Base-by-base conservation (phyloP, 2,329 filamentous ascomycete genomes). In the Boeremia exigua region DNA sequence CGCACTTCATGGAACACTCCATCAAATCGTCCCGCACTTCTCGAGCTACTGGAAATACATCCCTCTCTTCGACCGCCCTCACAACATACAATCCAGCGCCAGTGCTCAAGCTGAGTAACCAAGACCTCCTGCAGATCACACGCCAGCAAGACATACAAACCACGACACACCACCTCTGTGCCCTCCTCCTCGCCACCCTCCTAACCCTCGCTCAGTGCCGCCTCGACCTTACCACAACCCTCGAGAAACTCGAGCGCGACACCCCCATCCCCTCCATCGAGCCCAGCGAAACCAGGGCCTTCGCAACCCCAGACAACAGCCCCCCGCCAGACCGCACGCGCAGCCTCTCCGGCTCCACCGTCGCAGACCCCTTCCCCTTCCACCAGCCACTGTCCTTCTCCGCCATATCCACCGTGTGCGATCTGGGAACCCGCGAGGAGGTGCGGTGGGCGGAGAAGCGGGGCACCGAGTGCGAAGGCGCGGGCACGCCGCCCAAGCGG, bases 291-390 rank as follows among this genome's bases (percentile, higher is more conserved):
- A 6, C 0, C n/a, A 28, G 6, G 15, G 33, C 15, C 30, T 17
- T 23, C 11, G 30, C 44, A 12, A 30, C 30, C 6, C 9, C 14
- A 3, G 30, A 48, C 6, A 23, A n/a, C 10, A 33, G 17, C n/a
- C 28, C 39, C 4, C n/a, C 11, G 1, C 28, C n/a, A 10, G 33
- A 45, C 11, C 45, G 51, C 3, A 15, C 15, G 6, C 51, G 51
- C 19, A 54, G 51, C 28, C 29, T 54, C 11, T 54, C 51, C 8
- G 51, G 51, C 3, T 54, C 51, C 8, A 54, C 51, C 2, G 45
- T 54, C 2, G 51, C 45, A 11, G 51, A 54, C 4, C 0, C 23
- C 0, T 19, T 10, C 8, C 9, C 51, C 8, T 32, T 33, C 1
- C n/a, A 17, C 9, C 19, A 44, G 17, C 1, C 19, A 6, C 25